Base-by-base conservation (phyloP, 163 green algal genomes). In the Chloroidium sp. region DNA sequence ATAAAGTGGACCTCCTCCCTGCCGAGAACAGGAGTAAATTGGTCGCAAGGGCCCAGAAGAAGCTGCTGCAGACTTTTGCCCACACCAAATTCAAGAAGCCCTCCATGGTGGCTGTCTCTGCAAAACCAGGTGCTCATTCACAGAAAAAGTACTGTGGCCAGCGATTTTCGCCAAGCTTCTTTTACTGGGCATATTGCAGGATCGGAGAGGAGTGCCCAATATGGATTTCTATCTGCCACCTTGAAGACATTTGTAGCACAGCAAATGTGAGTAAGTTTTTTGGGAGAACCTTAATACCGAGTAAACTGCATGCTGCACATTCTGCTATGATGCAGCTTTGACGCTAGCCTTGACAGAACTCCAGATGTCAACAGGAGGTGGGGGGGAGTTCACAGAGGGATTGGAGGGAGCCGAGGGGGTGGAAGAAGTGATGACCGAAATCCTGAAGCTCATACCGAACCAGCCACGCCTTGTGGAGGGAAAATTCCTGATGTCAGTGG, bases 401-500 rank as follows among this genome's bases (percentile, higher is more conserved):
- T 1, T 36, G 74, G 58, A 62, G 60, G 10, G 36, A 74, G 80
- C 76, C 67, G 61, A 74, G 79, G 89, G 82, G 0, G 76, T 91
- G 57, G 68, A 90, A 1, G 85, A 83, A 1, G 69, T 95, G 14
- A 79, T 91, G 6, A 36, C 87, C 6, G 81, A 90, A 62, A 85
- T 93, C 62, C 69, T 85, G 36, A 76, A 76, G 61, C 80, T 92
- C 75, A 81, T 95, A 2, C 80, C 76, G 36, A 61, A 10, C 6
- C 76, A 68, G 60, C 80, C 80, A 59, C 72, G 4, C 12, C 6
- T 14, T 1, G 2, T 80, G 14, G 59, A 57, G 1, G 82, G 83
- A 10, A 85, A 90, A 6, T 95, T 98, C 75, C 89, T 98, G 13
- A 96, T 97, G 77, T 87, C 92, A 4, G 87, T 98, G 2, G 95